Conservation (phyloP, 345 rosid genomes). For the Linum lewisii region DNA sequence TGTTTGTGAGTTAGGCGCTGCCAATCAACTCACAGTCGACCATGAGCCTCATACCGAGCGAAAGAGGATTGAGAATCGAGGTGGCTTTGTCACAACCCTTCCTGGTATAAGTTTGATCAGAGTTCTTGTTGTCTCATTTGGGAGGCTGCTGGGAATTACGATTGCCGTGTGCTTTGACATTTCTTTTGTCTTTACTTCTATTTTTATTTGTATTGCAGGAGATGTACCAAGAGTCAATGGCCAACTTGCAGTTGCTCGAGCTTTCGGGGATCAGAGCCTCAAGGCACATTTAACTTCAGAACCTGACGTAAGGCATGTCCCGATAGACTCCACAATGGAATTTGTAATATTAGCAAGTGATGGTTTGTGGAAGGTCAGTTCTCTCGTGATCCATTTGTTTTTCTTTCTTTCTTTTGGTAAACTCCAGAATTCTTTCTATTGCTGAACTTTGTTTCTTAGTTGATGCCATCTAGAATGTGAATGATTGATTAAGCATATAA, state of each 20-base stretch:
- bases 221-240: slow-evolving; percentile 58
- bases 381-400: background rate
- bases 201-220: slow-evolving; percentile 23
- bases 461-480: background rate
- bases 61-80: slow-evolving; percentile 39
- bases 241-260: slow-evolving; percentile 53
- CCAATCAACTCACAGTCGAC: slow-evolving; percentile 47
- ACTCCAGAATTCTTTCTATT: slow-evolving; percentile 1
- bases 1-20: slow-evolving; percentile 44
- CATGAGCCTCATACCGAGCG: slow-evolving; percentile 43
- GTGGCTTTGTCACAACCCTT: slow-evolving; percentile 47
- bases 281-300: slow-evolving; percentile 55
- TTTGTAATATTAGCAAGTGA: slow-evolving; percentile 50
- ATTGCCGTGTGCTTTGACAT: background rate
- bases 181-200: background rate
- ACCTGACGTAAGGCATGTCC: slow-evolving; percentile 40
- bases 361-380: slow-evolving; percentile 59
- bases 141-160: background rate
- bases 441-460: background rate
- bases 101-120: slow-evolving; percentile 23
- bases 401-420: background rate
- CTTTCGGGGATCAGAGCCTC: slow-evolving; percentile 54
- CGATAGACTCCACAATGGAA: slow-evolving; percentile 31
- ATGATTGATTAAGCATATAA: background rate
- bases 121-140: background rate